Percentiles rank a stretch among this genome's conserved stretches.
Conservation (phyloP, 106 monocot genomes). For the Dendrobium huoshanense region DNA sequence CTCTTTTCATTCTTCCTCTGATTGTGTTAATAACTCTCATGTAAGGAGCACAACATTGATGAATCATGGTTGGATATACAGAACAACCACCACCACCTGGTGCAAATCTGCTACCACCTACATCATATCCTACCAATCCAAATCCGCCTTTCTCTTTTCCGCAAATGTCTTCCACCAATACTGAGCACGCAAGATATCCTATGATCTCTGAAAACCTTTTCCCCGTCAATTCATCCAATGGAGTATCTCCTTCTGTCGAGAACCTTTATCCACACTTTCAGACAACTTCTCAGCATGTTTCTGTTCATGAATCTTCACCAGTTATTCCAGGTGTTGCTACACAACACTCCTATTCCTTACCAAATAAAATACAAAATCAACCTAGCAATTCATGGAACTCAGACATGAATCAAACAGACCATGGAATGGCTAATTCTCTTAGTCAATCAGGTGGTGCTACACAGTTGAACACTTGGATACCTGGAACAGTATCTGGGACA, state of each 20-base stretch:
- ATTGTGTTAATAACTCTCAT: neutral
- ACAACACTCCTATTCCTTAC: neutral
- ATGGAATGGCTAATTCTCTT: neutral
- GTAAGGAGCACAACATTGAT: neutral
- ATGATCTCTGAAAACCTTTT: conserved; percentile 12
- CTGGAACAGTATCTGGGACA: conserved; percentile 1
- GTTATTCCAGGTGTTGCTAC: neutral
- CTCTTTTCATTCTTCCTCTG: neutral
- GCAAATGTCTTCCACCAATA: conserved; percentile 2
- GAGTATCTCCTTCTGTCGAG: conserved; percentile 8
- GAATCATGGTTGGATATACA: conserved; percentile 14
- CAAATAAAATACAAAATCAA: conserved; percentile 1
- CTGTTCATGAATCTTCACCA: neutral
- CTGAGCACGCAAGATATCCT: neutral
- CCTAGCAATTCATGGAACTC: neutral
- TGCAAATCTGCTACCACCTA: conserved; percentile 7
- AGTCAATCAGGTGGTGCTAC: neutral
- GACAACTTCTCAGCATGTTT: neutral
- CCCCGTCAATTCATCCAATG: conserved; percentile 10
- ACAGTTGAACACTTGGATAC: neutral
- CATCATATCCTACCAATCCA: conserved; percentile 15
- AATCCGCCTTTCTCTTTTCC: conserved; percentile 1
- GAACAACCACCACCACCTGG: conserved; percentile 27
- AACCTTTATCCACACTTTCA: conserved; percentile 13
- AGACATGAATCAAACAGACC: neutral